Percentiles rank a stretch among this genome's conserved stretches.
Evolutionary conservation across 345 rosid species (phyloP).

Genomic region (Aquilaria sinensis): DNA sequence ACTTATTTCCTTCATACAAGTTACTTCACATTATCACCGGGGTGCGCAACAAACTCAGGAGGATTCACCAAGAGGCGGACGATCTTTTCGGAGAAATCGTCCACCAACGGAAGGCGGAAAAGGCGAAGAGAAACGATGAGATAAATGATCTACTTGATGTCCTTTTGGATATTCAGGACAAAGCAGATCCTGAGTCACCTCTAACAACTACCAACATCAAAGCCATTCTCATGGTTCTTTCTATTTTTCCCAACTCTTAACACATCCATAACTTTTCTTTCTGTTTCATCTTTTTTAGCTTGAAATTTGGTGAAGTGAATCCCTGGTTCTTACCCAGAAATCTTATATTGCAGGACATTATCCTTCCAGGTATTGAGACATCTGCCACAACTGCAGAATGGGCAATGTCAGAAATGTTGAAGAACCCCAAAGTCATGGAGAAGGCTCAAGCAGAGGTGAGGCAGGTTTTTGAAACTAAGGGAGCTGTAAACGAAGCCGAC

Average conservation of each 20-base stretch:
- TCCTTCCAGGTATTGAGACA: slow-evolving; percentile 9
- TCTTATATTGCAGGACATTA: not conserved
- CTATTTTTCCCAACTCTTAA: no score
- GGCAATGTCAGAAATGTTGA: slow-evolving; percentile 9
- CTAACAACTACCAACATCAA: no score
- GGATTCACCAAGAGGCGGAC: not conserved
- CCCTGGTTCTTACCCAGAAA: no score
- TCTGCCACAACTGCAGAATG: slow-evolving; percentile 1
- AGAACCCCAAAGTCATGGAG: slow-evolving; percentile 1
- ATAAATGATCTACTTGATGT: not conserved
- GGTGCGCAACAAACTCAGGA: not conserved
- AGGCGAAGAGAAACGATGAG: not conserved
- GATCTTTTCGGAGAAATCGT: not conserved
- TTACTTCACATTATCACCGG: slow-evolving; percentile 1
- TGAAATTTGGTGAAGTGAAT: not conserved
- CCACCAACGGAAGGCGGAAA: not conserved
- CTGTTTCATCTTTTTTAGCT: not conserved
- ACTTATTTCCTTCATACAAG: not conserved
- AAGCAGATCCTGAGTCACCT: not conserved
- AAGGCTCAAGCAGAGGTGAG: slow-evolving; percentile 12
- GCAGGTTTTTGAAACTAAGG: not conserved
- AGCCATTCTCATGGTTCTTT: no score
- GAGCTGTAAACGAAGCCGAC: not conserved
- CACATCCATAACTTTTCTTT: not conserved
- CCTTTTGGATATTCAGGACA: slow-evolving; percentile 1